Evolutionary conservation across 768 basidiomycete genomes (phyloP).

Genomic region (Podaxis pistillaris): DNA sequence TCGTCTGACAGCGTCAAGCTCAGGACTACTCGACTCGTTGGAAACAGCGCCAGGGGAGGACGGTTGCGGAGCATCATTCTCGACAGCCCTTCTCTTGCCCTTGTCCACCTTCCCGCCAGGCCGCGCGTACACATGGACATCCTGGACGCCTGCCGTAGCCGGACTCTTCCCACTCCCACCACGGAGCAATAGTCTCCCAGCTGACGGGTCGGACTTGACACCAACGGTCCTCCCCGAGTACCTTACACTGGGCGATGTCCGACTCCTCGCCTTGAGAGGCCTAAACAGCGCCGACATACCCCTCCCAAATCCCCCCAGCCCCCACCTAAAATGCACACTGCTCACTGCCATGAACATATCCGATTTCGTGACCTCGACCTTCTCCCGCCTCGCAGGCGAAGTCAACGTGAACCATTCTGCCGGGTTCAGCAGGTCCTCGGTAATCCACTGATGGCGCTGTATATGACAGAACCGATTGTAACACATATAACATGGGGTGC

Average conservation of each 20-base stretch:
- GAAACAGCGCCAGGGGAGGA: constrained; percentile 3
- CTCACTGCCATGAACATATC: constrained; percentile 80
- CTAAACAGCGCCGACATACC: constrained; percentile 53
- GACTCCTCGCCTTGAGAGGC: constrained; percentile 13
- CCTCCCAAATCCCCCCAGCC: constrained; percentile 44
- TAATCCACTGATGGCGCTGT: constrained; percentile 65
- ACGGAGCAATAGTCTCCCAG: background rate
- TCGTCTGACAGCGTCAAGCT: constrained; percentile 5
- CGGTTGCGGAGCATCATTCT: background rate
- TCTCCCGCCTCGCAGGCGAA: constrained; percentile 27
- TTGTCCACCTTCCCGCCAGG: constrained; percentile 12
- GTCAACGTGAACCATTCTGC: constrained; percentile 63
- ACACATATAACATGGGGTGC: constrained; percentile 2
- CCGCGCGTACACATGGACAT: constrained; percentile 6
- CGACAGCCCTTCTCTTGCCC: constrained; percentile 29
- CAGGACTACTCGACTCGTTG: constrained; percentile 5
- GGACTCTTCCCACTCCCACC: constrained; percentile 1
- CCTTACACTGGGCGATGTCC: background rate
- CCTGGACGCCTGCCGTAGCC: constrained; percentile 2
- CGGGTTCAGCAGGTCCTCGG: constrained; percentile 63
- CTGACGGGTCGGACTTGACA: background rate
- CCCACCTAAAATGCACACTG: constrained; percentile 59
- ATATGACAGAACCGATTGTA: background rate
- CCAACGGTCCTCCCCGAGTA: background rate
- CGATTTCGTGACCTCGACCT: constrained; percentile 60